phyloP scores from a whole-genome alignment of 2,329 filamentous ascomycete genomes.

The Trichoderma pleuroti region DNA sequence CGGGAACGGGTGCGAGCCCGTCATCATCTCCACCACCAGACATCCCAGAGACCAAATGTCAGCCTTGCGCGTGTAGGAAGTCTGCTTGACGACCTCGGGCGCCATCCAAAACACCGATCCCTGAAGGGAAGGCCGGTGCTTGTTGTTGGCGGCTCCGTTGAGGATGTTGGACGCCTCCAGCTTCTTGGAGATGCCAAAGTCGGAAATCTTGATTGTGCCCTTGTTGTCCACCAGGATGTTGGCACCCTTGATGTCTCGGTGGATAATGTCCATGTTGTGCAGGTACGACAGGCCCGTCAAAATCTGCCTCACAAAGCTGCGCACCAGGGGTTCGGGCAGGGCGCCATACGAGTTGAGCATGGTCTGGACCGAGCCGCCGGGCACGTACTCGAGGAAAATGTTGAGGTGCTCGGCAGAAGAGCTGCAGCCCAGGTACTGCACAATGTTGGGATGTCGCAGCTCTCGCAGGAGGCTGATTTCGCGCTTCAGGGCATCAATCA shows the following conservation, averaged over 20 bases:
- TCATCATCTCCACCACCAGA: slow-evolving; percentile 98
- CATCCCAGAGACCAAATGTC: slow-evolving; percentile 99
- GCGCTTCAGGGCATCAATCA: slow-evolving; percentile 95
- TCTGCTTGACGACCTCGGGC: slow-evolving; percentile 96
- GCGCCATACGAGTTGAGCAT: slow-evolving; percentile 99
- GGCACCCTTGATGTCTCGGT: slow-evolving; percentile 97
- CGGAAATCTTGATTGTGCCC: slow-evolving; percentile 97
- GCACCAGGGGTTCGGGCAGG: slow-evolving; percentile 85
- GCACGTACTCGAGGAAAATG: slow-evolving; percentile 99
- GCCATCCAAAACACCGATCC: slow-evolving; percentile 99
- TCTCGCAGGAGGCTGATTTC: slow-evolving; percentile 94
- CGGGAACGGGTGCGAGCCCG: slow-evolving; percentile 90
- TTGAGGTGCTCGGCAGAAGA: slow-evolving; percentile 89
- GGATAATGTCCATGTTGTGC: slow-evolving; percentile 92
- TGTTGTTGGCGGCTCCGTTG: slow-evolving; percentile 62
- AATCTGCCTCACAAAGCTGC: slow-evolving; percentile 96
- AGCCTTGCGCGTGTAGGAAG: slow-evolving; percentile 94
- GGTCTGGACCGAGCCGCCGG: slow-evolving; percentile 92
- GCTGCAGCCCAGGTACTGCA: slow-evolving; percentile 94
- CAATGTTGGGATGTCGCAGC: slow-evolving; percentile 93
- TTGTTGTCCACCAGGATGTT: slow-evolving; percentile 99
- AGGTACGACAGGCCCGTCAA: slow-evolving; percentile 88
- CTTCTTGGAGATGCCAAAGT: slow-evolving; percentile 98
- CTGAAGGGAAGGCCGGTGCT: slow-evolving; percentile 76
- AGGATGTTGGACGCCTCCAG: slow-evolving; percentile 88